These are phyloP conservation scores for Penicillium pulvis DNA, from an alignment of 495 filamentous ascomycete species.

Conservation along the genomic window DNA sequence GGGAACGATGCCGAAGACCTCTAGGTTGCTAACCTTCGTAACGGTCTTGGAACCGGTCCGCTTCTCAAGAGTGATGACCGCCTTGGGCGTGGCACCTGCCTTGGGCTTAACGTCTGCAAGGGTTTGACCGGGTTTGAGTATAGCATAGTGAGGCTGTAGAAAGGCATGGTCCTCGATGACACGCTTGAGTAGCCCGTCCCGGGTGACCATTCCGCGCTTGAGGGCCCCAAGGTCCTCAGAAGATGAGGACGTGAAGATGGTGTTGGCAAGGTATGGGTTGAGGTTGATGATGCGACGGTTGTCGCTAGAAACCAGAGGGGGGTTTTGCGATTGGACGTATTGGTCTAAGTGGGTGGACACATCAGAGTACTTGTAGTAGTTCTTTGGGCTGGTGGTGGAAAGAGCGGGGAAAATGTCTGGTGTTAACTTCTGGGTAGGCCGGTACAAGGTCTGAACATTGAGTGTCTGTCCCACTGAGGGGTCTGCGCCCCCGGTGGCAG, in stretches of 20 bases:
- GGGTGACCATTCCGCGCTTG: constrained; percentile 59
- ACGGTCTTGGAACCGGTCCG: constrained; percentile 70
- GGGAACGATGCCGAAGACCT: constrained; percentile 64
- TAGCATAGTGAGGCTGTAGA: constrained; percentile 52
- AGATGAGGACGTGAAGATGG: constrained; percentile 54
- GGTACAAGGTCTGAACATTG: constrained; percentile 54
- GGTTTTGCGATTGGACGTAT: constrained; percentile 54
- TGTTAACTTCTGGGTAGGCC: constrained; percentile 57
- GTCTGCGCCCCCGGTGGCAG: constrained; percentile 43
- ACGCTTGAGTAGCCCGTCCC: constrained; percentile 64
- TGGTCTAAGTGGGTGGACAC: constrained; percentile 43
- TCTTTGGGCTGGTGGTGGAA: constrained; percentile 45
- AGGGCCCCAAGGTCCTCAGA: constrained; percentile 59
- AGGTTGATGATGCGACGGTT: constrained; percentile 68
- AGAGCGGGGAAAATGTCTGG: constrained; percentile 55
- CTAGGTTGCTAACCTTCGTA: constrained; percentile 64
- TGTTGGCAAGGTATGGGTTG: constrained; percentile 64
- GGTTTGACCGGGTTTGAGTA: constrained; percentile 57
- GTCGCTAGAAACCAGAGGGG: constrained; percentile 53
- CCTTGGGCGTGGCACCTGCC: constrained; percentile 61
- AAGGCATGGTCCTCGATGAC: constrained; percentile 54
- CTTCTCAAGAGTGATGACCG: constrained; percentile 61
- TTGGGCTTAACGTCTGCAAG: constrained; percentile 61
- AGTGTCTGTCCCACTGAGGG: constrained; percentile 59
- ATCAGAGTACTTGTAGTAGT: constrained; percentile 55